phyloP scores from a whole-genome alignment of 2,329 filamentous ascomycete genomes.

The Hymenoscyphus fructigenus region DNA sequence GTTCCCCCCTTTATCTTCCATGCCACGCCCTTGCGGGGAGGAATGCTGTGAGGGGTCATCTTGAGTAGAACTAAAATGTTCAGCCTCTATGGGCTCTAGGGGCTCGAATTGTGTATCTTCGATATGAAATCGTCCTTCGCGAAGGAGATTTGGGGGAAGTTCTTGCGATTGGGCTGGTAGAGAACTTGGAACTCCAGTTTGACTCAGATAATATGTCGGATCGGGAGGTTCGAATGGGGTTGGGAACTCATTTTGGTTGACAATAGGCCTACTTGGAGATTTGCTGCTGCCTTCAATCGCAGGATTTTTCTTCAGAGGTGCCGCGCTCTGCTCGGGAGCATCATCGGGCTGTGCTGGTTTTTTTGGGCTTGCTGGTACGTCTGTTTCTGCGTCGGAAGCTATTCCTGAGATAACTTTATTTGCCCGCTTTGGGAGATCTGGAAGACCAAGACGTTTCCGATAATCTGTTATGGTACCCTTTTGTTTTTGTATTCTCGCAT shows the following conservation, averaged over 20 bases:
- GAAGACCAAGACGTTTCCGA: not conserved
- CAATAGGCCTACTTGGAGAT: not conserved
- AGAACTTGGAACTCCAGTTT: constrained; percentile 4
- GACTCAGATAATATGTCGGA: constrained; percentile 9
- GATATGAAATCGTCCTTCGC: constrained; percentile 8
- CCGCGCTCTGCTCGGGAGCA: not conserved
- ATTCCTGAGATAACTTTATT: not conserved
- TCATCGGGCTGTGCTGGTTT: not conserved
- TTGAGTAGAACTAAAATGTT: constrained; percentile 33
- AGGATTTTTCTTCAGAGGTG: not conserved
- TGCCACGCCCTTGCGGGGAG: not conserved
- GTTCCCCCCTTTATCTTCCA: not conserved
- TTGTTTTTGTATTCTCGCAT: constrained; percentile 21
- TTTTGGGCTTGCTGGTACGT: not conserved
- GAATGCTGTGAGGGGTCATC: constrained; percentile 15
- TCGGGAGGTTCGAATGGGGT: not conserved
- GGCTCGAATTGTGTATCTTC: constrained; percentile 20
- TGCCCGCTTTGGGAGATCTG: not conserved
- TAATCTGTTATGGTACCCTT: constrained; percentile 18
- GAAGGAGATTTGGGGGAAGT: constrained; percentile 16
- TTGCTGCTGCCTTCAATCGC: not conserved
- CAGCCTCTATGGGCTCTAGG: constrained; percentile 18
- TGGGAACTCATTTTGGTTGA: not conserved
- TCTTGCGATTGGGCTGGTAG: not conserved
- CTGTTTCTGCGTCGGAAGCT: not conserved